Base-by-base conservation (phyloP, 495 filamentous ascomycete genomes). In the Parathielavia hyrcaniae region DNA sequence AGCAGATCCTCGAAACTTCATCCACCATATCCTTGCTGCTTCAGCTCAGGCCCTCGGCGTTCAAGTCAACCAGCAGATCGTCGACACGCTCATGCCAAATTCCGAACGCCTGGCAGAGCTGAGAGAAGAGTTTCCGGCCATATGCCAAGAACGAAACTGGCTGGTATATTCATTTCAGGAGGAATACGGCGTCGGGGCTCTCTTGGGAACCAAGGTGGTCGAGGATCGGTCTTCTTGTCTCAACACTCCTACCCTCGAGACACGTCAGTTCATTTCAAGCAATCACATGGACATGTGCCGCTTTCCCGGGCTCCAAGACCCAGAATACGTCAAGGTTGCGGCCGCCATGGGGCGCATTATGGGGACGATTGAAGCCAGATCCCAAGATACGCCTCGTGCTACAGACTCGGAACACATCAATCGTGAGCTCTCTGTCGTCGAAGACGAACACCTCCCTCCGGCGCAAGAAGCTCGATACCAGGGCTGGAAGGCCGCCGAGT, bases 241-340 rank as follows among this genome's bases (percentile, higher is more conserved):
- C 14, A 36, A 62, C 30, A 51, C 59, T 19, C 45, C 55, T 2
- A 43, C 26, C 7, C 34, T 62, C 16, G 60, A 62, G 39, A 59
- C 36, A 36, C 55, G 49, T 23, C 55, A 50, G 43, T 48, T 34
- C 35, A 64, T 64, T 43, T 50, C 50, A 39, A 54, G 50, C 39
- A 59, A 64, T 44, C 58, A 64, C 45, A 61, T 61, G 54, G 58
- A 64, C 30, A 61, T 64, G 62, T 57, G 49, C 41, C 58, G 58
- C 39, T 64, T 61, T 45, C 47, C 43, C 19, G 58, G 53, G 2
- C 19, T 46, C 16, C 36, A 58, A 13, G 58, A 64, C 35, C 45
- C 17, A 12, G 62, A 58, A 43, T 64, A 61, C 41, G 14, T 5
- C 6, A 64, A 61, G 50, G 58, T 64, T 5, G 58, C 54, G 1